A percentile compares a stretch with the other conserved stretches of the same genome.
These are phyloP conservation scores for Eragrostis tef DNA, from an alignment of 202 grass and related monocot species.

Conservation along the genomic window DNA sequence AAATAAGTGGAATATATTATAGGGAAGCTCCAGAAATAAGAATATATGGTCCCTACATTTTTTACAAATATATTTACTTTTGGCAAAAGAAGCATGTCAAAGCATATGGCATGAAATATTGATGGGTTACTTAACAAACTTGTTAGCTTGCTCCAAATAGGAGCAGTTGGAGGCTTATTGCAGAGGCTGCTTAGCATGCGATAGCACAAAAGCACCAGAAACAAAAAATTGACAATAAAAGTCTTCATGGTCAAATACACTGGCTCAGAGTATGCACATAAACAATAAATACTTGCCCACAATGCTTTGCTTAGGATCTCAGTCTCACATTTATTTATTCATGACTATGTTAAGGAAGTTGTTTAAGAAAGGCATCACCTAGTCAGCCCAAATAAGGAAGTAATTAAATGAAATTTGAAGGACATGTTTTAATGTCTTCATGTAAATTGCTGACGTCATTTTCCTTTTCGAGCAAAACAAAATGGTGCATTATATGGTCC, in stretches of 20 bases:
- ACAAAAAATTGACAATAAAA: background rate
- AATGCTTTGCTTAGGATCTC: background rate
- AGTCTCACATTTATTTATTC: background rate
- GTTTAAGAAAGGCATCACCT: background rate
- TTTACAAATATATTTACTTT: background rate
- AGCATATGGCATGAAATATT: background rate
- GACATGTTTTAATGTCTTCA: background rate
- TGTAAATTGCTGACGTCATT: background rate
- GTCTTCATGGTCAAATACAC: background rate
- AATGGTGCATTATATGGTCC: background rate
- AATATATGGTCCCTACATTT: background rate
- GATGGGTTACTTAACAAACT: background rate
- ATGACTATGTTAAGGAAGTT: background rate
- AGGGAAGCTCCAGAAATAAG: background rate
- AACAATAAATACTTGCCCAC: background rate
- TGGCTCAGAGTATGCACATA: background rate
- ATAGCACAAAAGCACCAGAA: background rate
- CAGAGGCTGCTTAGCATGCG: background rate
- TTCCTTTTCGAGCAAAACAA: background rate
- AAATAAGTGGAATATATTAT: background rate
- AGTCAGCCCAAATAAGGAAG: background rate
- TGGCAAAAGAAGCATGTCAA: background rate
- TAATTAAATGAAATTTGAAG: slow-evolving; percentile 19
- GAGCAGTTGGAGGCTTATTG: background rate
- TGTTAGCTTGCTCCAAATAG: background rate